Base-by-base conservation (phyloP, 768 basidiomycete species). In the Boletus rubescentipes region DNA sequence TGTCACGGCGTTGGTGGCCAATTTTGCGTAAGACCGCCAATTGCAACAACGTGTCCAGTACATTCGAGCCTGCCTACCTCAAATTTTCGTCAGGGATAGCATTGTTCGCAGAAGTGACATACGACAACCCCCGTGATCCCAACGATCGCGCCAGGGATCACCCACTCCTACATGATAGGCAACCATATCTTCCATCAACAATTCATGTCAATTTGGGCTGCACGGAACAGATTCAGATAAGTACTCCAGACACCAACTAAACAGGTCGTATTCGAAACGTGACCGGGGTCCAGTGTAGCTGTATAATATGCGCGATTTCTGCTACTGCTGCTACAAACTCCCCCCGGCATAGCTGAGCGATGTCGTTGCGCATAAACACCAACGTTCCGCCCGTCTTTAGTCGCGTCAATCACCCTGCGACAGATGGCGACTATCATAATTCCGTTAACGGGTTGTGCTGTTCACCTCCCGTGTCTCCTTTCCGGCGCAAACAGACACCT, bases 301-400 rank as follows among this genome's bases (percentile, higher is more conserved):
- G 46, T 67, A 68, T 67, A 63, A 54, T 57, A 64, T 51, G 61
- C 50, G 52, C 53, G 20, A 32, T 45, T 41, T 45, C 44, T 53
- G 46, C 51, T n/a, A 12, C 40, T 23, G 12, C 35, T 39, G 3
- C 44, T 37, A 23, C 58, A 30, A 21, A 46, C 41, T 42, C 54
- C 55, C n/a, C 54, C 45, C 54, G 40, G 49, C 52, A 18, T 53
- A 57, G 31, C 52, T 57, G 46, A 56, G 47, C 59, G 29, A 69
- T 69, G 68, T 60, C 70, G 31, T 56, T 69, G 55, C 57, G 60
- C 60, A 65, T 71, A 50, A 62, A 64, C 64, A 68, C 70, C 15
- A 58, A 64, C 40, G 42, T 70, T 39, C 67, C 62, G 37, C 56
- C 67, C 35, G 38, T 61, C 57, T 31, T 58, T 15, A 37, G 50